phyloP scores from a whole-genome alignment of 2,329 filamentous ascomycete species.

The Metarhizium guizhouense region DNA sequence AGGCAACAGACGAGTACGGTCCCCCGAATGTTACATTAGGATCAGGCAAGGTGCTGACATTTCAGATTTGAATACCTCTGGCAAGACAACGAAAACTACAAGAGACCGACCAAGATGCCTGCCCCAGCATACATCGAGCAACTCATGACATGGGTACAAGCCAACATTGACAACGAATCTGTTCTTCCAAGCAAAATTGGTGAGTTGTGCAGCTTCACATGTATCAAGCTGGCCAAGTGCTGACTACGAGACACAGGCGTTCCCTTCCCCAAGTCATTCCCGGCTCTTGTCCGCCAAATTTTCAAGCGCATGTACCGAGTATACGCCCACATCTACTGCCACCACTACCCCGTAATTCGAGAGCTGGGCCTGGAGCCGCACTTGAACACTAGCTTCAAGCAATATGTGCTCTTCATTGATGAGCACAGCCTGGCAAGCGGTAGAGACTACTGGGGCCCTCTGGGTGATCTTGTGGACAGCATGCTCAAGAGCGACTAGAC shows the following conservation, averaged over 20 bases:
- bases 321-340: conserved; percentile 99
- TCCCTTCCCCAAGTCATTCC: conserved; percentile 89
- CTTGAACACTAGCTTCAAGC: conserved; percentile 98
- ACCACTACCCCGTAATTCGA: conserved; percentile 95
- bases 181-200: conserved; percentile 92
- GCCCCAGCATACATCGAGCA: conserved; percentile 97
- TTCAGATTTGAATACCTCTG: conserved; percentile 92
- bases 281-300: conserved; percentile 80
- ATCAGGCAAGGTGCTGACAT: neutral
- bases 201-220: conserved; percentile 23
- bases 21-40: neutral
- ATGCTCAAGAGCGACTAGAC: conserved; percentile 86
- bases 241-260: conserved; percentile 48
- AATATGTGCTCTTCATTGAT: conserved; percentile 97
- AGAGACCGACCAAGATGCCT: conserved; percentile 94
- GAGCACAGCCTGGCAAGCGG: conserved; percentile 89
- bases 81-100: conserved; percentile 92
- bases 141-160: conserved; percentile 93
- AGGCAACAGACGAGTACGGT: conserved; percentile 92
- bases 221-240: neutral
- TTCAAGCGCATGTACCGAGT: conserved; percentile 99
- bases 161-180: conserved; percentile 88
- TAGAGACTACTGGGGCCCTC: conserved; percentile 93
- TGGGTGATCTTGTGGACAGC: conserved; percentile 93
- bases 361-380: conserved; percentile 94